phyloP scores from a whole-genome alignment of 148 eudicot genomes.

The Camellia lanceoleosa region DNA sequence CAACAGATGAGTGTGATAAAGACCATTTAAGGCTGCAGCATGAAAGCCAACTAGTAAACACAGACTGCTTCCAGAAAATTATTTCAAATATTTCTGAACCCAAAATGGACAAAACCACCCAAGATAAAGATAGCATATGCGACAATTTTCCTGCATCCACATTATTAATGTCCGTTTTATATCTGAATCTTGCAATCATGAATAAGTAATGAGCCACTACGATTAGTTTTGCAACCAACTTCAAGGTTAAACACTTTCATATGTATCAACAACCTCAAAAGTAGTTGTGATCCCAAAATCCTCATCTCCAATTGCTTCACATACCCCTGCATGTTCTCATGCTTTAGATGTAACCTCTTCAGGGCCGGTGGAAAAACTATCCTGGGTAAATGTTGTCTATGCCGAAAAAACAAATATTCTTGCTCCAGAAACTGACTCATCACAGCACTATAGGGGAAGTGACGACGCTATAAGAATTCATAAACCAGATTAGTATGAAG shows the following conservation, averaged over 20 bases:
- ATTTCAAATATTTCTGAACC: neutral
- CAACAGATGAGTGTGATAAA: no score
- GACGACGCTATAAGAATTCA: neutral
- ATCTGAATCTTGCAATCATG: slow-evolving; percentile 1
- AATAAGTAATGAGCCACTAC: neutral
- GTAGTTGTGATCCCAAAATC: neutral
- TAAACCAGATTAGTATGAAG: neutral
- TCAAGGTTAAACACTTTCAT: neutral
- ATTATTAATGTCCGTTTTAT: neutral
- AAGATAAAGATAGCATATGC: neutral
- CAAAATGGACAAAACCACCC: neutral
- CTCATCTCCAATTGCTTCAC: neutral
- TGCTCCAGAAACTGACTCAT: neutral
- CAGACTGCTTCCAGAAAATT: neutral
- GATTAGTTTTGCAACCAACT: neutral
- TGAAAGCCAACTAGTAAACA: neutral
- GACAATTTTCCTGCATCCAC: neutral
- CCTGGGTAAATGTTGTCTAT: neutral
- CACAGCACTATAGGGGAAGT: neutral
- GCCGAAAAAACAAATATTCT: neutral
- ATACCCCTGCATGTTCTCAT: neutral
- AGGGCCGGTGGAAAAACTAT: neutral
- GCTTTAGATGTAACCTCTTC: neutral
- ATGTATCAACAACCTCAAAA: slow-evolving; percentile 7
- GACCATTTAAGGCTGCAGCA: neutral